Evolutionary conservation across 495 filamentous ascomycete genomes (phyloP).

Genomic region (Ramalina intermedia): DNA sequence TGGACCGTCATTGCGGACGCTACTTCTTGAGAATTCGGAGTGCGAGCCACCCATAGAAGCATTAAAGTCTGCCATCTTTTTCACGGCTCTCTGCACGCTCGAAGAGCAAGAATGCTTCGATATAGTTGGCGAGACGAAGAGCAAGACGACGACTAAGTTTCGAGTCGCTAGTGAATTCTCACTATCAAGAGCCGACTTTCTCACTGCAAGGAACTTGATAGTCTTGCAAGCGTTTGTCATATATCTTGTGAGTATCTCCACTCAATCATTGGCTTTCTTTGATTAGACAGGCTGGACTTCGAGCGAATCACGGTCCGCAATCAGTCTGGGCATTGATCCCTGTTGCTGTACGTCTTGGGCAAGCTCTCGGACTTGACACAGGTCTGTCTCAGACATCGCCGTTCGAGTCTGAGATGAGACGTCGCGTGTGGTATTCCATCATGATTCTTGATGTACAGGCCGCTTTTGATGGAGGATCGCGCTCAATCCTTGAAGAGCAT

Average conservation of each 20-base stretch:
- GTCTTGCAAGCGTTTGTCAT: constrained; percentile 7
- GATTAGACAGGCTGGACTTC: not conserved
- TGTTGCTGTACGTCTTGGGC: constrained; percentile 1
- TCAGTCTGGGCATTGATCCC: constrained; percentile 2
- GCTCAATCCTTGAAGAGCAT: not conserved
- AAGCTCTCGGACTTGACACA: constrained; percentile 1
- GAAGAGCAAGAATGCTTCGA: not conserved
- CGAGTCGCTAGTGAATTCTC: constrained; percentile 5
- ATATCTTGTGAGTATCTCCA: constrained; percentile 4
- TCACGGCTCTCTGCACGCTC: constrained; percentile 5
- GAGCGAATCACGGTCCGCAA: not conserved
- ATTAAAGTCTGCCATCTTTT: constrained; percentile 5
- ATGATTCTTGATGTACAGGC: constrained; percentile 4
- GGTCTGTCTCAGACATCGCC: not conserved
- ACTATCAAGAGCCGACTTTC: constrained; percentile 1
- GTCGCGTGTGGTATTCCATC: constrained; percentile 1
- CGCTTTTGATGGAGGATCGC: constrained; percentile 4
- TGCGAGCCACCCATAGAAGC: not conserved
- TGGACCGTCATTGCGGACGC: not conserved
- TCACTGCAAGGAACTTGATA: not conserved
- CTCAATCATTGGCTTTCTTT: not conserved
- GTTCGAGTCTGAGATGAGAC: constrained; percentile 2
- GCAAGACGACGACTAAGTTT: not conserved
- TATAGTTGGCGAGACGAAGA: not conserved
- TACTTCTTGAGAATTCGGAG: not conserved